Base-by-base conservation (phyloP, 345 rosid genomes). In the Rhodamnia rubescens region DNA sequence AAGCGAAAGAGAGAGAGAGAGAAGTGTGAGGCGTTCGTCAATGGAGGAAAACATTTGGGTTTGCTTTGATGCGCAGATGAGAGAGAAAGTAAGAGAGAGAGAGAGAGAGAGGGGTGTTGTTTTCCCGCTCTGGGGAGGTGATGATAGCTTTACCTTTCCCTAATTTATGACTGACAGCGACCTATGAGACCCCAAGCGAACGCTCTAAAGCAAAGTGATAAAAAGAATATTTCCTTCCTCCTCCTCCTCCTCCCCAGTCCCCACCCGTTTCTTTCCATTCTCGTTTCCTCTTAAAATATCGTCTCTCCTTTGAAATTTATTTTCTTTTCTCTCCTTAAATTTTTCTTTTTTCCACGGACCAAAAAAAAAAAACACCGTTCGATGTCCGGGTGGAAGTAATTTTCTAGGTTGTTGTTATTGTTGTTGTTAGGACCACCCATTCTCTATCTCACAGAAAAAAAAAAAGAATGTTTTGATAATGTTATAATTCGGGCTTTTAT, bases 111-210 rank as follows among this genome's bases (percentile, higher is more conserved):
- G 69, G 22, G 64, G 51, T 54, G 84, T 84, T 85, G 83, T 85
- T 90, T 89, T 89, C 90, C 89, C 92, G 90, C 90, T 87, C 83
- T 14, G 82, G 49, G 74, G 49, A 49, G 50, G 81, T 86, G 44
- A 86, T 85, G 84, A 53, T 86, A 81, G 85, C 85, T 78, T 61
- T 89, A 61, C 83, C 87, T 89, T 86, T 88, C 88, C 89, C 85
- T 85, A 84, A 85, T 89, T 86, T 86, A 89, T 89, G 91, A 91
- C 90, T 89, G 94, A 92, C 87, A 89, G 91, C 78, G 92, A 92
- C 92, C 83, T 83, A 85, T 89, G 91, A 89, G 92, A 91, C 86
- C 87, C n/a, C 59, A 18, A 20, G 47, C 59, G 13, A 69, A 69
- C 85, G 83, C 87, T 84, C 87, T 82, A 52, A 82, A 85, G 61